phyloP scores from a whole-genome alignment of 2,329 filamentous ascomycete genomes.

The Penicillium sp. region DNA sequence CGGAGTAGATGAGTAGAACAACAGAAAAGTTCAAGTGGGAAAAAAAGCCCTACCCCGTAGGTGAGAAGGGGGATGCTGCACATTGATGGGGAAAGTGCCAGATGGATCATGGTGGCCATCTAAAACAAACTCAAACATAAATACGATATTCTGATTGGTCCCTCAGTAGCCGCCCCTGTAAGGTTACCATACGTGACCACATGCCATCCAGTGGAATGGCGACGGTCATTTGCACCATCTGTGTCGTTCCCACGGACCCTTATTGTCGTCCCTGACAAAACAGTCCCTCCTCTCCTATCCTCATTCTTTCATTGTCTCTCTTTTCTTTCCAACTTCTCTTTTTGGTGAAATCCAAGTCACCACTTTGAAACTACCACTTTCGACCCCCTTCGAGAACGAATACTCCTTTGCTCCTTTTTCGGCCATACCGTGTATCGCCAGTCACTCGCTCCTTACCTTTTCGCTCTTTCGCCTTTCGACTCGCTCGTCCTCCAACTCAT shows the following conservation, averaged over 20 bases:
- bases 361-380: not conserved
- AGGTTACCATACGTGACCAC: conserved; percentile 6
- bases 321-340: not conserved
- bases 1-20: not conserved
- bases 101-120: conserved; percentile 2
- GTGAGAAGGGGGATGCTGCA: not conserved
- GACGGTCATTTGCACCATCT: not conserved
- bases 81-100: not conserved
- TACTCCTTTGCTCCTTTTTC: conserved; percentile 14
- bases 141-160: not conserved
- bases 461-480: conserved; percentile 8
- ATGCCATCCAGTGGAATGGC: conserved; percentile 6
- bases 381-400: not conserved
- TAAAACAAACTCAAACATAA: conserved; percentile 2
- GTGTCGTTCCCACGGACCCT: conserved; percentile 9
- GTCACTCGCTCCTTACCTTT: conserved; percentile 29
- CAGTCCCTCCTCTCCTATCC: not conserved
- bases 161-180: not conserved
- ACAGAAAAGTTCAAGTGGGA: too few relatives aligned
- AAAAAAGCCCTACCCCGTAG: not conserved
- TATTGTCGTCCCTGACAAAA: conserved; percentile 13
- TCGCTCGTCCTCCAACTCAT: conserved; percentile 6
- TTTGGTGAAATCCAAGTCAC: not conserved
- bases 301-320: conserved; percentile 9
- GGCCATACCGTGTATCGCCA: conserved; percentile 35